Base-by-base conservation (phyloP, 2,329 filamentous ascomycete species). In the Pestalotiopsis sp. region DNA sequence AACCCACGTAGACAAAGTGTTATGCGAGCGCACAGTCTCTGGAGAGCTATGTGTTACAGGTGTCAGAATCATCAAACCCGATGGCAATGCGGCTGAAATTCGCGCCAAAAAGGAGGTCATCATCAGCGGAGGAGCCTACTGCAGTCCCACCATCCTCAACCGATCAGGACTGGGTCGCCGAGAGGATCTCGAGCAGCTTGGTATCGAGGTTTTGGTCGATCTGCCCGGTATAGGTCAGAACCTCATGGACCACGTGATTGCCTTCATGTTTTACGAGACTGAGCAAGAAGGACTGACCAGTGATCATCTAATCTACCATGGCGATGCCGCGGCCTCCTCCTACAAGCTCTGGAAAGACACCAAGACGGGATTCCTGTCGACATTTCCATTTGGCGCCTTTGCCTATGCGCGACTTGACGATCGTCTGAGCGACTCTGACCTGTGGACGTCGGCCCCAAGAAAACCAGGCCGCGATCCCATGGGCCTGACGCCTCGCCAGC, bases 321-420 rank as follows among this genome's bases (percentile, higher is more conserved):
- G 82, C 41, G 81, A 87, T 71, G 86, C 83, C 31, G 79, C 86
- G 20, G 79, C 80, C 13, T 83, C 84, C 66, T 83, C 86, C 0
- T 86, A 87, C 72, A 77, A 82, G 13, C 81, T 86, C 62, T 91
- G 87, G 84, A 85, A 88, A 75, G 84, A 88, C 38, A 83, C 86
- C 64, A 89, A 89, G 73, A 81, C 82, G 2, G 89, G 90, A 1
- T 82, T 88, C 41, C 79, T 91, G 1, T 87, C 89, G 1, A 85
- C 83, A 0, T 90, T 91, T 72, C 89, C 89, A 11, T 91, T 91
- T 66, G 89, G 89, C 56, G 82, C 83, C 12, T 90, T 91, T 66
- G 88, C 85, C 12, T 92, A 84, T 72, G 86, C 88, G 5, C 84
- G 89, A n/a, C 80, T 91, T 0, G 88, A 90, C 69, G 84, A 89